Evolutionary conservation across 176 grass and related monocot genomes (phyloP), one percentile per base, ranked within the genome.

Genomic region (Pontederia crassipes): DNA sequence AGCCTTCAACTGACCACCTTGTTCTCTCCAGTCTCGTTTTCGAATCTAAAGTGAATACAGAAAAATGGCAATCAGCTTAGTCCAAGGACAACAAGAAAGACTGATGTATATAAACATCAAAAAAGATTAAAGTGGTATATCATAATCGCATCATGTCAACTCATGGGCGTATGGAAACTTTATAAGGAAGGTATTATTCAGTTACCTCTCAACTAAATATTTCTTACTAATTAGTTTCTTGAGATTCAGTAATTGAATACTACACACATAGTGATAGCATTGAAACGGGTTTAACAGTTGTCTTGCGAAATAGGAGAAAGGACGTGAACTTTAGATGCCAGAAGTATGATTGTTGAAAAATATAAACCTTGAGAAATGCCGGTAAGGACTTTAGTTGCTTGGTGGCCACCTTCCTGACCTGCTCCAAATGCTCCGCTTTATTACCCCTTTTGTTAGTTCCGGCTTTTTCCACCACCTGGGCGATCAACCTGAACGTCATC

Each of bases 11-110:
- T 97, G 83, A 14, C 59, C 71, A 20, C 93, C 93, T 67, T 97
- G 93, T 67, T 91, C 93, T 78, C 63, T 91, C 93, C 93, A 97
- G 65, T 97, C 93, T 59, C 87, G 79, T 74, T 97, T 97, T 66
- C 93, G 89, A 67, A 97, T 87, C 87, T 97, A 75, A 29, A 71
- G 78, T 74, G 64, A 71, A 17, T 57, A 20, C 68, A 67, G 57
- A 17, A 71, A 47, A 68, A 85, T 40, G 26, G 48, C 11, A 50
- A 14, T 46, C 17, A 27, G 9, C 17, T 20, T 28, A 52, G 28
- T 4, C 35, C 46, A 47, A 40, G 32, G 32, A 40, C 32, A 40
- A 47, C n/a, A 45, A 63, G 6, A 54, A 54, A 10, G 32, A 20
- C 47, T 65, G 7, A 1, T 27, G 8, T 17, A 13, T 40, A 7